Base-by-base conservation (phyloP, 208 protist genomes). In the Trypanosomatidae sp. region DNA sequence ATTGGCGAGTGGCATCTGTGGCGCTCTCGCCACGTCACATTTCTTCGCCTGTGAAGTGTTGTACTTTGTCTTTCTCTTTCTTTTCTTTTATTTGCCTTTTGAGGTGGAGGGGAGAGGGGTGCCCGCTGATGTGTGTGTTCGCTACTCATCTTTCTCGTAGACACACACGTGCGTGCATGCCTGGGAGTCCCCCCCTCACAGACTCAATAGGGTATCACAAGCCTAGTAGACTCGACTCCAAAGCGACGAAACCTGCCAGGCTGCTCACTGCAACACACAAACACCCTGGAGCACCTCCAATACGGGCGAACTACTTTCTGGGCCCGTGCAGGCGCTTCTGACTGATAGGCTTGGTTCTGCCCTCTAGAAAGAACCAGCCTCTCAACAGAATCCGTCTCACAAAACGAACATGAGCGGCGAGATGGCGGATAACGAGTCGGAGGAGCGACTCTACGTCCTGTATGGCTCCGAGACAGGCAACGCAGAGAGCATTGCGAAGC, bases 381-480 rank as follows among this genome's bases (percentile, higher is more conserved):
- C 50, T 55, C 22, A 55, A n/a, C 50, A 55, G 1, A 55, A 28
- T 28, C 25, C 25, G 0, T 55, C 50, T 39, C 59, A 39, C 15
- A 65, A 3, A 65, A 65, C 3, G 6, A 39, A 3, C 12, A 79
- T 79, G 74, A 74, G 69, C 43, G 76, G 46, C 3, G 56, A 68
- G 49, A 41, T 65, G 0, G 69, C 55, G 10, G 44, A 68, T n/a
- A 44, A 47, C 1, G 55, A 62, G 1, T 47, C 66, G 41, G 68
- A 15, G 46, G 80, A 88, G 69, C 70, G 47, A n/a, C 44, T 81
- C 28, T 79, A 64, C 43, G 83, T 93, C 65, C 64, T 86, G 43
- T 94, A 86, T 66, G 89, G 85, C 39, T 92, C 87, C 46, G 81
- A 88, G 66, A 91, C 87, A 2, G 89, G 89, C 62, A 92, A 90